phyloP scores from a whole-genome alignment of 345 rosid genomes.

The Hibiscus mutabilis region DNA sequence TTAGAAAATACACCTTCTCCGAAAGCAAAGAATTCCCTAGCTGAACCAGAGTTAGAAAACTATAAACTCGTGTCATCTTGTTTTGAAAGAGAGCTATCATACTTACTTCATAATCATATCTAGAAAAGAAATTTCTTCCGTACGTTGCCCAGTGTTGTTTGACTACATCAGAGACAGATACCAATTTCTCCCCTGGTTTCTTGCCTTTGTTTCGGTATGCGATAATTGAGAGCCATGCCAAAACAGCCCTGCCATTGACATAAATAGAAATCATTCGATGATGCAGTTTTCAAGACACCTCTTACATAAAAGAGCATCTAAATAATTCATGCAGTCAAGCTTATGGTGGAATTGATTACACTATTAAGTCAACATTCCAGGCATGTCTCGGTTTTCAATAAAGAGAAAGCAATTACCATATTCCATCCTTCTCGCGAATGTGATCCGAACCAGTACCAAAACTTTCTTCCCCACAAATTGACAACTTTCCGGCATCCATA shows the following conservation, averaged over 20 bases:
- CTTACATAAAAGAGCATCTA: too few species aligned
- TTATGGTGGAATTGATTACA: too few species aligned
- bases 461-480: conserved; percentile 94
- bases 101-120: conserved; percentile 93
- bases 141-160: conserved; percentile 88
- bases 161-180: conserved; percentile 78
- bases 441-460: conserved; percentile 98
- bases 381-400: too few species aligned
- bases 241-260: conserved; percentile 63
- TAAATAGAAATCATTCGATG: neutral
- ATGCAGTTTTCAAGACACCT: neutral
- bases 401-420: conserved; percentile 50
- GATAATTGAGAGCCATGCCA: conserved; percentile 89
- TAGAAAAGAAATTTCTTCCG: conserved; percentile 86
- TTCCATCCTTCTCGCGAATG: conserved; percentile 93
- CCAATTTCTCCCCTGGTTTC: conserved; percentile 67
- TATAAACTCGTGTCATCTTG: neutral
- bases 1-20: neutral
- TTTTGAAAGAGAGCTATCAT: neutral
- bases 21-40: neutral
- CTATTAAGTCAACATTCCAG: too few species aligned
- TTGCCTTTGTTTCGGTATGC: conserved; percentile 74
- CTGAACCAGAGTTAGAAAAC: neutral
- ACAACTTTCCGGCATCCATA: conserved; percentile 92
- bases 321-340: too few species aligned